Base-by-base conservation (phyloP, 805 yeast genomes). In the Lachancea sp. region DNA sequence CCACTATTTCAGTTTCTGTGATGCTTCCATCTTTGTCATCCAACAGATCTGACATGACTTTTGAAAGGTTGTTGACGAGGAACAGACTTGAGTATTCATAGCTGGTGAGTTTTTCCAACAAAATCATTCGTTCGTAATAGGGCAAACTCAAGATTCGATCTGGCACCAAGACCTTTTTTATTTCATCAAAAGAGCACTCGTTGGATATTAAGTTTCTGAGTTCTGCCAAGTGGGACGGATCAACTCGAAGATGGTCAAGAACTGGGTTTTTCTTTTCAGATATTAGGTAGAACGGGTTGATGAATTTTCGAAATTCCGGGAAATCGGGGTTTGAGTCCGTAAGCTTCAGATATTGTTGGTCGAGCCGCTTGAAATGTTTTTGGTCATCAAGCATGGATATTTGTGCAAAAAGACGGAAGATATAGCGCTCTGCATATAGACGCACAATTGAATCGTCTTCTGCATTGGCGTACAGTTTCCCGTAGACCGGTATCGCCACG, bases 121-220 rank as follows among this genome's bases (percentile, higher is more conserved):
- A 32, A 8, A 55, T 57, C 64, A 63, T 59, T 44, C 60, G 65
- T 46, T 62, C 66, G 39, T 53, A 38, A 42, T 60, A 63, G 25
- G 66, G 66, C 55, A 63, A 44, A 4, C 40, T 36, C 26, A 59
- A 31, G 11, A 63, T 52, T 3, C 45, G 13, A 11, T 46, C 51
- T 7, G 62, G 41, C 2, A 48, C 50, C 11, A 62, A 32, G 15
- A 52, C 46, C 15, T 39, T 39, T 39, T 54, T 53, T 9, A 63
- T 43, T 12, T 52, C 31, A 2, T 49, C n/a, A 36, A 63, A 62
- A 15, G 55, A 50, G 11, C 46, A 32, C 25, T 48, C 46, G 37
- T 52, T 44, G 1, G 54, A 27, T 1, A 58, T 37, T 2, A 62
- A 17, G 41, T 63, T 63, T 44, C 64, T 53, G n/a, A 56, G 29